Evolutionary conservation across 1,139 yeast genomes (phyloP).

Genomic region (Blastobotrys buckinghamii): DNA sequence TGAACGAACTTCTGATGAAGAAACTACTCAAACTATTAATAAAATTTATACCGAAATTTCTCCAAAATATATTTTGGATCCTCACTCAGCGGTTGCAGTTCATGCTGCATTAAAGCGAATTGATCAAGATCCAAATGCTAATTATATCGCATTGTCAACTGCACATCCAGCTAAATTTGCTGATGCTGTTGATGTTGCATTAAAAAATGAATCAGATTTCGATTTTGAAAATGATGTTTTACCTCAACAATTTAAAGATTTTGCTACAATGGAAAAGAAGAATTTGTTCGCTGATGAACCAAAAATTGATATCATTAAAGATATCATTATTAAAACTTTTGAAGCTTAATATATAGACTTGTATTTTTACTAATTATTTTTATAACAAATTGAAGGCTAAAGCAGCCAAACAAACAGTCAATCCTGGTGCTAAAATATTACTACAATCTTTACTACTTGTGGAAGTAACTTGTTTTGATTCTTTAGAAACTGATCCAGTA

Average conservation of each 20-base stretch:
- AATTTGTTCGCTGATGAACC: slow-evolving; percentile 70
- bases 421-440: not conserved
- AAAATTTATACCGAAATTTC: slow-evolving; percentile 53
- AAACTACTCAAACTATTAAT: slow-evolving; percentile 73
- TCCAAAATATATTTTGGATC: slow-evolving; percentile 81
- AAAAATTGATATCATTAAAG: slow-evolving; percentile 65
- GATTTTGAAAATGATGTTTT: slow-evolving; percentile 83
- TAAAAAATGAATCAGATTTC: slow-evolving; percentile 59
- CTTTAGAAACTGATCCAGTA: not conserved
- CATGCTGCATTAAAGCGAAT: slow-evolving; percentile 64
- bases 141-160: slow-evolving; percentile 80
- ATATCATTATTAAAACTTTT: slow-evolving; percentile 65
- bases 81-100: slow-evolving; percentile 95
- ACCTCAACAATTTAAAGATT: slow-evolving; percentile 76
- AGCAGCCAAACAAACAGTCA: not conserved
- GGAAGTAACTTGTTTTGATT: not conserved
- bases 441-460: not conserved
- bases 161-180: slow-evolving; percentile 99
- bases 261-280: slow-evolving; percentile 68
- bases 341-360: slow-evolving; percentile 36
- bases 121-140: slow-evolving; percentile 40
- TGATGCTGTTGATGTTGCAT: slow-evolving; percentile 85
- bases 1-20: slow-evolving; percentile 70
- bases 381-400: not conserved
- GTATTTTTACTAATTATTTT: too few relatives aligned